phyloP scores from a whole-genome alignment of 2,329 filamentous ascomycete species.

The Colletotrichum sp. region DNA sequence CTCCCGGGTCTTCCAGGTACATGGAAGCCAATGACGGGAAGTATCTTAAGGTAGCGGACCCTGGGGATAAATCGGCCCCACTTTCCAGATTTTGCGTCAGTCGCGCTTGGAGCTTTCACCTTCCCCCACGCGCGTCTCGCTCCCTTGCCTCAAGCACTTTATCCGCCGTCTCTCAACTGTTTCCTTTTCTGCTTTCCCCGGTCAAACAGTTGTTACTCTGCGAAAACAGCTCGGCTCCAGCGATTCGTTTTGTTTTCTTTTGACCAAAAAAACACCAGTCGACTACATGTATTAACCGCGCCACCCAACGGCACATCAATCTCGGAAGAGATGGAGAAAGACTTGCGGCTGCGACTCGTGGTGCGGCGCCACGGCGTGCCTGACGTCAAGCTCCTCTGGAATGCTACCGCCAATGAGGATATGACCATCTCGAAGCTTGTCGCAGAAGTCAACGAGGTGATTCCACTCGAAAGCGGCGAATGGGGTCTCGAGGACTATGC shows the following conservation, averaged over 20 bases:
- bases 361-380: slow-evolving; percentile 78
- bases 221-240: not conserved
- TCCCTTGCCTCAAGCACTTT: not conserved
- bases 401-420: slow-evolving; percentile 59
- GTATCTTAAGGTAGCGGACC: not conserved
- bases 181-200: not conserved
- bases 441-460: slow-evolving; percentile 76
- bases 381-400: slow-evolving; percentile 75
- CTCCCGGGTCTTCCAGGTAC: not conserved
- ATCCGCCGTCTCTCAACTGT: not conserved
- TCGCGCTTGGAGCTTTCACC: slow-evolving; percentile 17
- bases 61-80: slow-evolving; percentile 5
- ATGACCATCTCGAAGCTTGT: slow-evolving; percentile 79
- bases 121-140: slow-evolving; percentile 3
- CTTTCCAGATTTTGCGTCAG: slow-evolving; percentile 18
- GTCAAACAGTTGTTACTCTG: not conserved
- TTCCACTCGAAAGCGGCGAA: slow-evolving; percentile 80
- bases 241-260: not conserved
- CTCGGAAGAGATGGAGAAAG: slow-evolving; percentile 27
- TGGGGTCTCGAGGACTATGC: slow-evolving; percentile 93
- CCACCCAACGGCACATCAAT: not conserved
- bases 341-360: slow-evolving; percentile 75
- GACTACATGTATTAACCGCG: not conserved
- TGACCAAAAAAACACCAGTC: not conserved
- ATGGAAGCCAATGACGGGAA: not conserved